Conservation (phyloP, 805 yeast species). For the Wickerhamiella spandovensis region DNA sequence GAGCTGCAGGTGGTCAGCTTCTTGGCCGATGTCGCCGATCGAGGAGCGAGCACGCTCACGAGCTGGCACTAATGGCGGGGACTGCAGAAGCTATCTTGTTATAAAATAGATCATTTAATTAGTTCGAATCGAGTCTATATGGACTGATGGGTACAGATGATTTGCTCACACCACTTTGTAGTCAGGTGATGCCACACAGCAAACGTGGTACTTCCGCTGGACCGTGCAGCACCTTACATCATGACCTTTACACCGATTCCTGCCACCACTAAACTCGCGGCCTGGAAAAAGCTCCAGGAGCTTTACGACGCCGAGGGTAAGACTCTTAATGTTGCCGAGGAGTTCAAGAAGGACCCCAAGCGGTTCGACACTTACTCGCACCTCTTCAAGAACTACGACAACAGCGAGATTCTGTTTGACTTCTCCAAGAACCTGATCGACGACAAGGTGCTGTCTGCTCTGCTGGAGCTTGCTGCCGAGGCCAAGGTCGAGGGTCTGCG, state of each 20-base stretch:
- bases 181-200: neutral
- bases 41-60: too few relatives aligned
- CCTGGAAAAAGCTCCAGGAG: constrained; percentile 69
- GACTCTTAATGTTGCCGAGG: constrained; percentile 57
- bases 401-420: constrained; percentile 81
- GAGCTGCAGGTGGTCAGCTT: neutral
- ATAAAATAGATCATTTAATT: too few relatives aligned
- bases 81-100: too few relatives aligned
- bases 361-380: constrained; percentile 68
- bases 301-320: constrained; percentile 61
- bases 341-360: constrained; percentile 57
- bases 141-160: neutral
- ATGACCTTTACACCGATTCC: neutral
- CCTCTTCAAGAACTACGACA: constrained; percentile 73
- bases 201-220: neutral
- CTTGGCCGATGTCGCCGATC: neutral
- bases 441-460: constrained; percentile 58
- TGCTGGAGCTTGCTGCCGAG: constrained; percentile 75
- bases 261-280: constrained; percentile 38
- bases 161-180: neutral
- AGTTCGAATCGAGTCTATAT: too few relatives aligned
- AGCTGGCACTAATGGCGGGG: too few relatives aligned
- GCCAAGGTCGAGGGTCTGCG: constrained; percentile 78
- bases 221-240: neutral
- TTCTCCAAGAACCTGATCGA: constrained; percentile 89